Base-by-base conservation (phyloP, 2,329 filamentous ascomycete species). In the Colletotrichum limetticola region DNA sequence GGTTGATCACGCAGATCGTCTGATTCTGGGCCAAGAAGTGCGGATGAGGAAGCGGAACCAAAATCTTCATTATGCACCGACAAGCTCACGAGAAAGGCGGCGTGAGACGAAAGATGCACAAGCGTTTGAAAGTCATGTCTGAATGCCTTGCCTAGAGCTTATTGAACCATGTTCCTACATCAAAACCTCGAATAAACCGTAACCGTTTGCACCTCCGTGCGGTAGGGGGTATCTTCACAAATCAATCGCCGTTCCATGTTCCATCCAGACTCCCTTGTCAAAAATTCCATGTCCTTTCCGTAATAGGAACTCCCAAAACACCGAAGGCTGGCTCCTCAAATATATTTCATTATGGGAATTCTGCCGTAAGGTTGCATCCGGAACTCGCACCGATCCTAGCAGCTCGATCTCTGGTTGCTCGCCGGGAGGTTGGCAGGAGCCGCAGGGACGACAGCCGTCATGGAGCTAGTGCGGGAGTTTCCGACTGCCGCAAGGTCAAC, bases 391-490 rank as follows among this genome's bases (percentile, higher is more conserved):
- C 35, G 63, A 49, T 61, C n/a, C 70, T 37, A 69, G 46, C 46
- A 35, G 30, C 3, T 14, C 58, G 53, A 59, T 5, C 11, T 8
- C 7, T 42, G 66, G 42, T 14, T 59, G 24, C 55, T 59, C 49
- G 32, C 14, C 2, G 26, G 52, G 2, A 22, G 26, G 3, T 16
- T 14, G 5, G 59, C 19, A 11, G 42, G 14, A 9, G 46, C 26
- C 42, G 32, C 35, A 9, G 42, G n/a, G 12, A 69, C 24, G 6
- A 69, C 66, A 3, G 70, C 70, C 3, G 59, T 69, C 58, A 30
- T 28, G 30, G 66, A 69, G 42, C 70, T 69, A 24, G 59, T 12
- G 14, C 52, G 30, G 22, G 66, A 72, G 37, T 32, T 26, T 26
- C 59, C 19, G 5, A 42, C 42, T 1, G 46, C 22, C 5, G 56